Base-by-base conservation (phyloP, 176 grass and related monocot genomes). In the Bolboschoenus planiculmis region DNA sequence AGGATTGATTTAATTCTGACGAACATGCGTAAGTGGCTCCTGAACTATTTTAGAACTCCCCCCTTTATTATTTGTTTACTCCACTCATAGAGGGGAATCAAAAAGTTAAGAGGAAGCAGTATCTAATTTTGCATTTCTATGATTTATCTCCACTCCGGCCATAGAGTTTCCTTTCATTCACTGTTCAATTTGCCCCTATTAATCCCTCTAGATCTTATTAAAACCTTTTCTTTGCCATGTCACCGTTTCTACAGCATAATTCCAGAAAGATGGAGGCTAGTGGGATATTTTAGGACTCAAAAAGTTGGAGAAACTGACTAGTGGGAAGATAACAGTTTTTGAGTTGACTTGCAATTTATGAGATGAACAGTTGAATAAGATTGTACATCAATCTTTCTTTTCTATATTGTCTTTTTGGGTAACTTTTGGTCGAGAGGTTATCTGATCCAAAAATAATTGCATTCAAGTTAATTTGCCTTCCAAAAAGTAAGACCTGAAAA, bases 281-380 rank as follows among this genome's bases (percentile, higher is more conserved):
- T 15, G 13, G 21, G 21, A 48, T 36, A 5, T 40, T 21, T 18
- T 71, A 71, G 36, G 66, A 8, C 13, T 39, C 64, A n/a, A 13
- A 68, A 68, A 40, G 68, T 72, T 44, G 37, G 9, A 72, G 39
- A 72, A 72, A 72, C 37, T 72, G 36, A 24, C 67, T 23, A 44
- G 10, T 44, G 67, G n/a, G 2, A 46, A 73, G 9, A 73, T 2
- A 47, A 27, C 7, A 46, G 68, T 9, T 43, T 47, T 73, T 73
- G 68, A 44, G 68, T 73, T 47, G 68, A 44, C 39, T 73, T 73
- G 68, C 10, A 26, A 47, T 46, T 46, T 73, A 73, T 73, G 27
- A 73, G 68, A 46, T 73, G 68, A 14, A 44, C 42, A 3, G 3
- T 68, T 68, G 34, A 68, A 21, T 68, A 37, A 68, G 16, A 68